phyloP scores from a whole-genome alignment of 768 basidiomycete genomes.

The Porphyrellus cyaneotinctus region DNA sequence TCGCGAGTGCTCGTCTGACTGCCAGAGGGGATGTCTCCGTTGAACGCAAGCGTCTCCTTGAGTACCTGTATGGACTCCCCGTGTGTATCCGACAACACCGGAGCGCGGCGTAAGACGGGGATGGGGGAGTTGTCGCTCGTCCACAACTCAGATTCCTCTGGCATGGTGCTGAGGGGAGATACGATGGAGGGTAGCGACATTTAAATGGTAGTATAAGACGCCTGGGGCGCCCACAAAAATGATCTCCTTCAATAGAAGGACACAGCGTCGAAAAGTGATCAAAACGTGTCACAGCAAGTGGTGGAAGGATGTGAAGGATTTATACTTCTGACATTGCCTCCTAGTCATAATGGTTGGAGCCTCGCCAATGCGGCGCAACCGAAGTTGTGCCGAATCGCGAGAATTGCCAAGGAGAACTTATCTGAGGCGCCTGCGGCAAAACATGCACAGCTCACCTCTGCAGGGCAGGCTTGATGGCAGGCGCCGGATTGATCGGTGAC shows the following conservation, averaged over 20 bases:
- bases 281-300: not conserved
- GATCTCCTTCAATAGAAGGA: not conserved
- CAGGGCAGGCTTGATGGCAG: too few relatives aligned
- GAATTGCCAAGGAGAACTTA: too few relatives aligned
- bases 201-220: not conserved
- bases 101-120: conserved; percentile 37
- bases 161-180: conserved; percentile 5
- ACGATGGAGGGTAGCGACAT: not conserved
- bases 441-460: too few relatives aligned
- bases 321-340: not conserved
- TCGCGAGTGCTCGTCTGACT: not conserved
- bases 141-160: not conserved
- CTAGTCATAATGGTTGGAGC: not conserved
- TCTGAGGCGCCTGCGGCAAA: too few relatives aligned
- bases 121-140: conserved; percentile 3
- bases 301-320: not conserved
- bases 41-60: conserved; percentile 3
- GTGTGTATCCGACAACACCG: conserved; percentile 32
- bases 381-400: not conserved
- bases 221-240: not conserved
- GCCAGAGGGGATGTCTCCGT: not conserved
- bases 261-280: not conserved
- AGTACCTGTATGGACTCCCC: conserved; percentile 18
- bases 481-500: too few relatives aligned
- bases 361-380: not conserved